Evolutionary conservation across 2,329 filamentous ascomycete species (phyloP).

Genomic region (Aspergillus uvarum): DNA sequence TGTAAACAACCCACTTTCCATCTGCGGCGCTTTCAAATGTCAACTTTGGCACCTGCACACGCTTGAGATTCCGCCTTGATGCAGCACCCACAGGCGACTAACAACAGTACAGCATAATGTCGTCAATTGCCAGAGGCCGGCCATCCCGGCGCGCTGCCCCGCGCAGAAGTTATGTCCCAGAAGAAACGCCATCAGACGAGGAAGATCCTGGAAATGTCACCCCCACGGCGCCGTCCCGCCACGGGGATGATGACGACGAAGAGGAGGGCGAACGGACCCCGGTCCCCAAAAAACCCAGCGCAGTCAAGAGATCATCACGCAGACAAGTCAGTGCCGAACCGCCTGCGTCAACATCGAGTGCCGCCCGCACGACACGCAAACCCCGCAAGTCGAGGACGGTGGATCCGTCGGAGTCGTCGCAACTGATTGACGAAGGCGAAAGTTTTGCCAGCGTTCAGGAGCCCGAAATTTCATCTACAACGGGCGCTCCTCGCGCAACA

Average conservation of each 20-base stretch:
- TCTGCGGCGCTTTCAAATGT: constrained; percentile 18
- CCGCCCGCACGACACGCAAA: constrained; percentile 30
- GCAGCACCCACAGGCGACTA: constrained; percentile 22
- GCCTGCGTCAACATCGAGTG: constrained; percentile 36
- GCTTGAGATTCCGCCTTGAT: constrained; percentile 26
- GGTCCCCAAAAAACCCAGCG: constrained; percentile 59
- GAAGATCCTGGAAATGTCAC: constrained; percentile 56
- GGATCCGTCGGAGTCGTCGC: constrained; percentile 59
- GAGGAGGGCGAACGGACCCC: constrained; percentile 77
- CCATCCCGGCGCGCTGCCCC: constrained; percentile 61
- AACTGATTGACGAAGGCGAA: constrained; percentile 48
- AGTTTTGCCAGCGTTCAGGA: neutral
- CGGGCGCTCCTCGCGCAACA: constrained; percentile 11
- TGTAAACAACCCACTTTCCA: constrained; percentile 43
- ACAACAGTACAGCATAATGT: constrained; percentile 31
- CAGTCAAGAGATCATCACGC: constrained; percentile 57
- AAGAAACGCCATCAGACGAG: constrained; percentile 74
- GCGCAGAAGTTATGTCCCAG: constrained; percentile 71
- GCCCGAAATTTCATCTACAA: neutral
- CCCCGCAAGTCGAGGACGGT: constrained; percentile 47
- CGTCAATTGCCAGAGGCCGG: constrained; percentile 48
- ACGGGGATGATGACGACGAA: constrained; percentile 58
- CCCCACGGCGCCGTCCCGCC: constrained; percentile 38
- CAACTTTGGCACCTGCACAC: constrained; percentile 14
- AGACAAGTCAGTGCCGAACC: constrained; percentile 51